Conservation (phyloP, 1,284 basidiomycete species). For the Albatrellus sp. region DNA sequence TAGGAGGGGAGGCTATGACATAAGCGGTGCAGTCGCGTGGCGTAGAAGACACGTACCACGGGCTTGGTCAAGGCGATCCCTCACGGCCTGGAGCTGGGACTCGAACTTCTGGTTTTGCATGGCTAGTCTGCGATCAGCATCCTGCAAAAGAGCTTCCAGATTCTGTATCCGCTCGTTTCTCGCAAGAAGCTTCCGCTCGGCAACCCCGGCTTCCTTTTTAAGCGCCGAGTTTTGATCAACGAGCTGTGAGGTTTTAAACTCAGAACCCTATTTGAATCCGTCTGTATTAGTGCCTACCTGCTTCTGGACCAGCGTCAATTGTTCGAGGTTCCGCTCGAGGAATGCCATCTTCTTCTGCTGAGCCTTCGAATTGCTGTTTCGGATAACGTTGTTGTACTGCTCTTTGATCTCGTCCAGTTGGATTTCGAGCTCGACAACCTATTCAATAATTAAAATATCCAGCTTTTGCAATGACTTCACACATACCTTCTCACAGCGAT, state of each 20-base stretch:
- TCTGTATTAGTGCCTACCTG: constrained; percentile 58
- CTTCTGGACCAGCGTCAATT: constrained; percentile 93
- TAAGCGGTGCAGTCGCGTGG: background rate
- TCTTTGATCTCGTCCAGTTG: constrained; percentile 98
- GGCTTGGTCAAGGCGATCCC: constrained; percentile 85
- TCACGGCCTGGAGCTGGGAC: constrained; percentile 81
- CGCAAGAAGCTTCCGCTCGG: constrained; percentile 91
- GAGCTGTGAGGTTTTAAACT: constrained; percentile 40
- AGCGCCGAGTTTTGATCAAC: constrained; percentile 97
- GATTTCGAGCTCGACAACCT: constrained; percentile 99
- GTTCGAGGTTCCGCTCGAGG: constrained; percentile 94
- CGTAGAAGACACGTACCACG: constrained; percentile 47
- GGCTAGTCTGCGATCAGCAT: constrained; percentile 85
- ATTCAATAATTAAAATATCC: constrained; percentile 10
- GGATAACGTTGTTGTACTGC: constrained; percentile 97
- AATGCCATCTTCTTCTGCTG: constrained; percentile 99
- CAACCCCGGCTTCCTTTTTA: constrained; percentile 96
- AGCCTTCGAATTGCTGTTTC: constrained; percentile 94
- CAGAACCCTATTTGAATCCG: too few species aligned
- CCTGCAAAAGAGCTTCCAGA: constrained; percentile 83
- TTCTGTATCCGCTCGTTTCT: constrained; percentile 97
- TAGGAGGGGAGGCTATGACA: constrained; percentile 18
- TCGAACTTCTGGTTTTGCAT: constrained; percentile 95
- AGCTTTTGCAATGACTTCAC: constrained; percentile 3
- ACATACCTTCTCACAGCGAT: constrained; percentile 95